Evolutionary conservation across 495 filamentous ascomycete genomes (phyloP).

Genomic region (Trichocladium uniseriatum): DNA sequence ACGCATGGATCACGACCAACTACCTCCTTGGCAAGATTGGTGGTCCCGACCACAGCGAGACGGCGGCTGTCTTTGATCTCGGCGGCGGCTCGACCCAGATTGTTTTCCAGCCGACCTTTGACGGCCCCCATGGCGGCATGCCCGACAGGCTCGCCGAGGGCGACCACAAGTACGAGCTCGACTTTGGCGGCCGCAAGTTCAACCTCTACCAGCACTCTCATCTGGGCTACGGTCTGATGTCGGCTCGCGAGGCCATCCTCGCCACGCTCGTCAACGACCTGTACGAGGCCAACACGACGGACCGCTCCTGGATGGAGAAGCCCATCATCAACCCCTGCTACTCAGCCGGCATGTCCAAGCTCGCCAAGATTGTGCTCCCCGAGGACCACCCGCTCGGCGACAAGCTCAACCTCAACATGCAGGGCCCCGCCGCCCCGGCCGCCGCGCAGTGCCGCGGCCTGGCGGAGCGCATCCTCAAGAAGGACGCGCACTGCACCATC

Average conservation of each 20-base stretch:
- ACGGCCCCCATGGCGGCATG: constrained; percentile 68
- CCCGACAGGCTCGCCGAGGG: constrained; percentile 76
- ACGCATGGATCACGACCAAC: constrained; percentile 98
- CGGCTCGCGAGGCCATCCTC: constrained; percentile 79
- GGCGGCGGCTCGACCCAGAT: constrained; percentile 97
- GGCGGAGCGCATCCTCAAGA: constrained; percentile 83
- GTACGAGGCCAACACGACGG: constrained; percentile 41
- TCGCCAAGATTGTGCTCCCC: constrained; percentile 57
- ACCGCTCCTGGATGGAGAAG: constrained; percentile 45
- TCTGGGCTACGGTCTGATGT: constrained; percentile 94
- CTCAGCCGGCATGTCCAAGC: constrained; percentile 61
- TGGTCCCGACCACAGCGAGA: constrained; percentile 76
- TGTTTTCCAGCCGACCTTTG: constrained; percentile 94
- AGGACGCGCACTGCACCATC: constrained; percentile 71
- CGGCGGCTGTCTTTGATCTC: constrained; percentile 90
- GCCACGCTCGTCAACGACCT: constrained; percentile 54
- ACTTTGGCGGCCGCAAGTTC: constrained; percentile 84
- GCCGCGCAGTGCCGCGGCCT: constrained; percentile 82
- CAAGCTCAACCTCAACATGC: constrained; percentile 66
- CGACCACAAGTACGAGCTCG: constrained; percentile 91
- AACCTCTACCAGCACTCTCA: constrained; percentile 98
- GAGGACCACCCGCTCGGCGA: constrained; percentile 52
- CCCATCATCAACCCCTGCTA: constrained; percentile 86
- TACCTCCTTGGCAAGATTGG: constrained; percentile 97
- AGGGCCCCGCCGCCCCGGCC: constrained; percentile 64